phyloP scores from a whole-genome alignment of 2,329 filamentous ascomycete genomes.

The Botrytis porri region DNA sequence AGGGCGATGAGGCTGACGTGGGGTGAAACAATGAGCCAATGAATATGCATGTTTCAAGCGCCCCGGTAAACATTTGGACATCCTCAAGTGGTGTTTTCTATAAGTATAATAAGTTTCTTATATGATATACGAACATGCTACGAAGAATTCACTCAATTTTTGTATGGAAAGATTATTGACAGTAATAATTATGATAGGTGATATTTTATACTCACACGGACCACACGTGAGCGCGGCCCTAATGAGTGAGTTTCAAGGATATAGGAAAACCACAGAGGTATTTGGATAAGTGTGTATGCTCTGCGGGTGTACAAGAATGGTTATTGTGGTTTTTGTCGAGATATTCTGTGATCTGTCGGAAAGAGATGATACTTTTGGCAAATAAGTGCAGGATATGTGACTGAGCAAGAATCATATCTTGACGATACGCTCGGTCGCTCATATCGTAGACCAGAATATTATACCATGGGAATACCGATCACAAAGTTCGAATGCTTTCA shows the following conservation, averaged over 20 bases:
- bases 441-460: neutral
- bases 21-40: conserved; percentile 15
- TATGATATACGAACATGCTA: neutral
- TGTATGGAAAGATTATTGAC: neutral
- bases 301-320: neutral
- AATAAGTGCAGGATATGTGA: neutral
- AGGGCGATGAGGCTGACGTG: conserved; percentile 16
- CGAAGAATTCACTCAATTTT: neutral
- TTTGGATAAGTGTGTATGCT: neutral
- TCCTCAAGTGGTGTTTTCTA: neutral
- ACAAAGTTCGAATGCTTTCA: neutral
- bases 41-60: conserved; percentile 12
- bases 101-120: neutral
- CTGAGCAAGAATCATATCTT: neutral
- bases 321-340: neutral
- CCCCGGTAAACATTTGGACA: conserved; percentile 10
- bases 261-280: neutral
- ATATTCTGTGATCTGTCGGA: neutral
- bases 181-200: neutral
- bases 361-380: neutral
- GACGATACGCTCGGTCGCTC: neutral
- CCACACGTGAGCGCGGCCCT: neutral
- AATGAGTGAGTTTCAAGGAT: conserved; percentile 3
- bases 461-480: neutral
- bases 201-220: conserved; percentile 7